phyloP scores from a whole-genome alignment of 2,329 filamentous ascomycete genomes.

The Tympanopsis confertula region DNA sequence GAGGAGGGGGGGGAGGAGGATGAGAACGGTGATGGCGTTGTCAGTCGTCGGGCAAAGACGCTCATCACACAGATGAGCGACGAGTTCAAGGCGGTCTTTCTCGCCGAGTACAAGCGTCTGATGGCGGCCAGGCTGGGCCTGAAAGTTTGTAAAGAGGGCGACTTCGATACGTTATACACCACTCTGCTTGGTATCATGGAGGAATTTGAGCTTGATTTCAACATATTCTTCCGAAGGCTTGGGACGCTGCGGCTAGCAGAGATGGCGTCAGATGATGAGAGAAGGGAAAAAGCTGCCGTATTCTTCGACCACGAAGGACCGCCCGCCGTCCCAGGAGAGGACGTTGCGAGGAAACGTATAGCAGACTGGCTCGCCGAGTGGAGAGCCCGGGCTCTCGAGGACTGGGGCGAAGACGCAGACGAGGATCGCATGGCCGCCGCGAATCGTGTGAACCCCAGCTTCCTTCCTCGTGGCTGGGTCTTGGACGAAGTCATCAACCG shows the following conservation, averaged over 20 bases:
- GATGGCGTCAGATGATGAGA: constrained; percentile 49
- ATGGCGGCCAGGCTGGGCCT: constrained; percentile 76
- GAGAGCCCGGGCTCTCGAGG: constrained; percentile 59
- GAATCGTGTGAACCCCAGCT: constrained; percentile 85
- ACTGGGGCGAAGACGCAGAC: constrained; percentile 59
- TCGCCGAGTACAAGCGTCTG: constrained; percentile 76
- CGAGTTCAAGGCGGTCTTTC: constrained; percentile 79
- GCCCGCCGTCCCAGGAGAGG: constrained; percentile 45
- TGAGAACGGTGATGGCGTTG: constrained; percentile 17
- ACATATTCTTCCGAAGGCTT: constrained; percentile 80
- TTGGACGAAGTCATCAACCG: constrained; percentile 84
- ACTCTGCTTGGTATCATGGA: constrained; percentile 73
- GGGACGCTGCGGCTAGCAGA: constrained; percentile 50
- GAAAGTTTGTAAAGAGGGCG: constrained; percentile 52
- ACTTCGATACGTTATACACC: constrained; percentile 75
- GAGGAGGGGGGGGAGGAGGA: constrained; percentile 50
- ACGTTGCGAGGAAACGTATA: constrained; percentile 54
- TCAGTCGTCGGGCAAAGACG: constrained; percentile 70
- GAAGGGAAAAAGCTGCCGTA: constrained; percentile 50
- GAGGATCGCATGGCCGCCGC: constrained; percentile 58
- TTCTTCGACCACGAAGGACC: constrained; percentile 76
- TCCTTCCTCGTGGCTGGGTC: constrained; percentile 82
- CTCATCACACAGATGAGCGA: constrained; percentile 72
- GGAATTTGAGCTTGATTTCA: constrained; percentile 76
- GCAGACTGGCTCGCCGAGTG: constrained; percentile 74